A percentile compares a stretch with the other conserved stretches of the same genome.
phyloP scores from a whole-genome alignment of 805 yeast genomes.

The Spathaspora sp. region DNA sequence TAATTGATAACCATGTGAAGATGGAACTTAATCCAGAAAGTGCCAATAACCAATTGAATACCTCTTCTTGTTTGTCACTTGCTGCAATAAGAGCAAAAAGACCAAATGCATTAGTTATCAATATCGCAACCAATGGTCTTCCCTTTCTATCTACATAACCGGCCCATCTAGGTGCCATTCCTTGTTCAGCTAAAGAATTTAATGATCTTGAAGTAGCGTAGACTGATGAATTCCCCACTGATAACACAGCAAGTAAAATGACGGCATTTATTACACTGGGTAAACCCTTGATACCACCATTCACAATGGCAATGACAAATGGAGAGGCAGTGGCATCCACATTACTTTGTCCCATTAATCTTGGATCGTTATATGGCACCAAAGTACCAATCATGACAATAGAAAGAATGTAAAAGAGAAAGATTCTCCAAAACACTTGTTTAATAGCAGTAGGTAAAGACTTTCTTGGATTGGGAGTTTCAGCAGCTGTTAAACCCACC shows the following conservation, averaged over 20 bases:
- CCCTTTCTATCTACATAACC: slow-evolving; percentile 65
- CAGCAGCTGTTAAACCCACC: slow-evolving; percentile 36
- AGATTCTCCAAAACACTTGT: slow-evolving; percentile 37
- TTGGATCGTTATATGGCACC: slow-evolving; percentile 18
- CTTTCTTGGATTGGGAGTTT: slow-evolving; percentile 28
- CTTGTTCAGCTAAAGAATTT: slow-evolving; percentile 59
- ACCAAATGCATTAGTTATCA: slow-evolving; percentile 51
- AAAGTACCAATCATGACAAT: slow-evolving; percentile 22
- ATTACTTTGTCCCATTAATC: slow-evolving; percentile 42
- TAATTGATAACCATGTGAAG: slow-evolving; percentile 62
- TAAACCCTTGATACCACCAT: slow-evolving; percentile 61
- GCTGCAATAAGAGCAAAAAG: slow-evolving; percentile 64
- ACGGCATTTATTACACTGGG: slow-evolving; percentile 69
- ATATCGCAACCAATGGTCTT: slow-evolving; percentile 60
- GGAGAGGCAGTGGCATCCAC: slow-evolving; percentile 69
- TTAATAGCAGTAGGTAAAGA: slow-evolving; percentile 34
- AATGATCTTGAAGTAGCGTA: slow-evolving; percentile 67
- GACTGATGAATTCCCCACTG: slow-evolving; percentile 73
- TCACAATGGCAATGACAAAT: slow-evolving; percentile 66
- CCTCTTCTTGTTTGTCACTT: slow-evolving; percentile 43
- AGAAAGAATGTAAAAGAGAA: slow-evolving; percentile 30
- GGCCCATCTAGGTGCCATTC: slow-evolving; percentile 55
- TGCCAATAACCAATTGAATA: slow-evolving; percentile 64
- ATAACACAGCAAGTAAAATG: slow-evolving; percentile 60
- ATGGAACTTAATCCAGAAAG: slow-evolving; percentile 60